A percentile compares a stretch with the other conserved stretches of the same genome.
These are phyloP conservation scores for Chalciporus sp. DNA, from an alignment of 1,284 basidiomycete genomes.

Conservation along the genomic window DNA sequence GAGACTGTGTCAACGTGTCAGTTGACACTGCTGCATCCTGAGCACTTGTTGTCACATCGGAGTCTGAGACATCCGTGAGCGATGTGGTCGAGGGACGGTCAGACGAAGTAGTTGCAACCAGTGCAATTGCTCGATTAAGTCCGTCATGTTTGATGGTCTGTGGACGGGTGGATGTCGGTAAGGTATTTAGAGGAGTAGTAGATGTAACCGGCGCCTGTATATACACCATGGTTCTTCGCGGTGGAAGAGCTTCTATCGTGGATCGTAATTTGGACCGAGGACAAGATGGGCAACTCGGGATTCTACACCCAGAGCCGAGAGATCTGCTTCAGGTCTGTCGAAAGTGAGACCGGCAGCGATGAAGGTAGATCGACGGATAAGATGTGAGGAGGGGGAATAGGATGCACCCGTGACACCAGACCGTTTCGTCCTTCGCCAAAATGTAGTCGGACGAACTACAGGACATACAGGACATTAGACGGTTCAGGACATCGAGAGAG, in stretches of 20 bases:
- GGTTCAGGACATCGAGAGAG: background rate
- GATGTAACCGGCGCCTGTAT: slow-evolving; percentile 19
- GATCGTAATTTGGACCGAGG: slow-evolving; percentile 37
- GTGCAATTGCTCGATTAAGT: slow-evolving; percentile 20
- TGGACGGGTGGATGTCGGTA: slow-evolving; percentile 10
- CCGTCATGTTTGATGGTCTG: slow-evolving; percentile 11
- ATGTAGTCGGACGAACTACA: slow-evolving; percentile 66
- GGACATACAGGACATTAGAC: background rate
- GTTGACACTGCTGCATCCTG: slow-evolving; percentile 1
- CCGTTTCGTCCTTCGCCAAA: slow-evolving; percentile 67
- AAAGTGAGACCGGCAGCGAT: slow-evolving; percentile 69
- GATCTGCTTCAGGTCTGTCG: slow-evolving; percentile 61
- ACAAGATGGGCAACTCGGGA: slow-evolving; percentile 48
- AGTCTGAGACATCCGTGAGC: background rate
- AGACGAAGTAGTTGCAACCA: slow-evolving; percentile 3
- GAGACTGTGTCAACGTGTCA: background rate
- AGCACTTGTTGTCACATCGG: background rate
- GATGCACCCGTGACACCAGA: slow-evolving; percentile 66
- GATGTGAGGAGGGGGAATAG: slow-evolving; percentile 68
- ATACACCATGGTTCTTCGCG: slow-evolving; percentile 14
- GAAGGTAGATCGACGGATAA: slow-evolving; percentile 71
- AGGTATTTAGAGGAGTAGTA: slow-evolving; percentile 1
- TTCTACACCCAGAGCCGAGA: slow-evolving; percentile 69
- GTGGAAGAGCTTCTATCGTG: slow-evolving; percentile 16
- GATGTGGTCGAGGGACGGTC: slow-evolving; percentile 4